phyloP scores from a whole-genome alignment of 225 moss, liverwort and hornwort species.

The Marchantia polymorpha region DNA sequence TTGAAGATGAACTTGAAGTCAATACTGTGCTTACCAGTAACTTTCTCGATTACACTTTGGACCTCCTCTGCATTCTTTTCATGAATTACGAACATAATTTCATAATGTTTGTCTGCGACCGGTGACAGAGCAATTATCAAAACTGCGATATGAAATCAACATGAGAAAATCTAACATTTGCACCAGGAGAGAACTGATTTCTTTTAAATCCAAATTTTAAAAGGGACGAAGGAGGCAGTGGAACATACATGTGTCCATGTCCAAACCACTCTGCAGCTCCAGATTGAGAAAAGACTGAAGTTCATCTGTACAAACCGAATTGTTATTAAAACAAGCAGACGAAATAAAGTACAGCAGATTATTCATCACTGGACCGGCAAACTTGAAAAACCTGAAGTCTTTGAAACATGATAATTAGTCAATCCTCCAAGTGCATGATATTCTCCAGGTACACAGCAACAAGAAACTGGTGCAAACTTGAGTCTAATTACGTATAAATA shows the following conservation, averaged over 20 bases:
- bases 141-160: background rate
- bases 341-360: too few relatives aligned
- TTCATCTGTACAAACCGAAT: slow-evolving; percentile 29
- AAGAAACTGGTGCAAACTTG: too few relatives aligned
- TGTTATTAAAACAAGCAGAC: too few relatives aligned
- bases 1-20: background rate
- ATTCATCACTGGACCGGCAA: too few relatives aligned
- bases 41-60: slow-evolving; percentile 40
- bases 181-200: background rate
- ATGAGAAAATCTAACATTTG: background rate
- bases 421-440: too few relatives aligned
- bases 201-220: too few relatives aligned
- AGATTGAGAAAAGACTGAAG: slow-evolving; percentile 36
- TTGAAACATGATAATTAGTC: too few relatives aligned
- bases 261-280: slow-evolving; percentile 39
- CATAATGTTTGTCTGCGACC: slow-evolving; percentile 46
- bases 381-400: too few relatives aligned
- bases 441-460: too few relatives aligned
- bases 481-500: background rate
- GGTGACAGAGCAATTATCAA: background rate
- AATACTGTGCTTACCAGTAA: slow-evolving; percentile 30
- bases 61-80: slow-evolving; percentile 43
- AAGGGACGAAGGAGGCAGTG: background rate
- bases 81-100: slow-evolving; percentile 52
- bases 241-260: slow-evolving; percentile 37